phyloP scores from a whole-genome alignment of 768 basidiomycete genomes.

The Cantharellus cinnabarinus region DNA sequence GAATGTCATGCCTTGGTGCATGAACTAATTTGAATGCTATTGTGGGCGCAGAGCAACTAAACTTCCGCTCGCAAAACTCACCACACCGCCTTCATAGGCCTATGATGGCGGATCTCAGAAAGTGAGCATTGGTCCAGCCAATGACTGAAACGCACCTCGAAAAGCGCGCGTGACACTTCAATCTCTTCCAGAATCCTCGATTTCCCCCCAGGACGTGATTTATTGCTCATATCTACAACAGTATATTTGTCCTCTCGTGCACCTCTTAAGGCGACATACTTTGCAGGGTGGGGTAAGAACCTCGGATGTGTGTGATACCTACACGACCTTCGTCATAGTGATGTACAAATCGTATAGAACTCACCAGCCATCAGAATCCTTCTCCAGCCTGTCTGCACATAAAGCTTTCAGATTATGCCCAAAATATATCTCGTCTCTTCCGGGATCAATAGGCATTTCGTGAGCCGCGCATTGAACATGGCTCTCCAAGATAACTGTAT shows the following conservation, averaged over 20 bases:
- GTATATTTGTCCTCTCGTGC: slow-evolving; percentile 59
- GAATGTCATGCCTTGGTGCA: slow-evolving; percentile 72
- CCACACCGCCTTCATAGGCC: slow-evolving; percentile 68
- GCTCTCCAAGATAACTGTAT: slow-evolving; percentile 53
- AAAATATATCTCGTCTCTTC: slow-evolving; percentile 50
- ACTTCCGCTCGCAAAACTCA: slow-evolving; percentile 16
- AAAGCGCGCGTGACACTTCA: slow-evolving; percentile 63
- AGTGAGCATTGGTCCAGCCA: neutral
- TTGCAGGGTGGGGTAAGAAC: slow-evolving; percentile 57
- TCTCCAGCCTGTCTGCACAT: slow-evolving; percentile 37
- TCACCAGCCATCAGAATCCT: slow-evolving; percentile 68
- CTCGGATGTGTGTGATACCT: slow-evolving; percentile 75
- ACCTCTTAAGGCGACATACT: slow-evolving; percentile 54
- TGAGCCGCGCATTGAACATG: slow-evolving; percentile 76
- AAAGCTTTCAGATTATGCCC: slow-evolving; percentile 37
- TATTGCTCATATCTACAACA: slow-evolving; percentile 40
- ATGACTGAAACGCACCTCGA: slow-evolving; percentile 30
- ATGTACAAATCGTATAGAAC: slow-evolving; percentile 8
- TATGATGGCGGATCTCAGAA: neutral
- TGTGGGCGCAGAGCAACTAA: neutral
- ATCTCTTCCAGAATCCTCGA: slow-evolving; percentile 53
- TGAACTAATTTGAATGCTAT: slow-evolving; percentile 30
- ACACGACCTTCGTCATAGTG: neutral
- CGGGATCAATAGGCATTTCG: slow-evolving; percentile 54
- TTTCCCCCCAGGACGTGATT: slow-evolving; percentile 18